Percentiles rank a stretch among this genome's conserved stretches.
Evolutionary conservation across 768 basidiomycete genomes (phyloP).

Genomic region (Steccherinum ochraceum): DNA sequence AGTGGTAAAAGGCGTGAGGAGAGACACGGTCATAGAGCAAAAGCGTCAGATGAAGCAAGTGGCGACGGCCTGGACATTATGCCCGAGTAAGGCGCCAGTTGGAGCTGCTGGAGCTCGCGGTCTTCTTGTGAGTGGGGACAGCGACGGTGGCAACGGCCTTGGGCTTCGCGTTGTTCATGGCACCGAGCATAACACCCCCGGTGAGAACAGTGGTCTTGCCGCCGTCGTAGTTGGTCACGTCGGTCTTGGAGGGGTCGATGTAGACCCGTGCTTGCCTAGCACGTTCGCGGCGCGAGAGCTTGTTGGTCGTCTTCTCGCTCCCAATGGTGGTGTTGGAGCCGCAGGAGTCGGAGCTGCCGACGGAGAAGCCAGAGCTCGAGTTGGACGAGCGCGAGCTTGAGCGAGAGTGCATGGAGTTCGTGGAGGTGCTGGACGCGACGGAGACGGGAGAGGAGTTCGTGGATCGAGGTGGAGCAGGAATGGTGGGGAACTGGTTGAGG

Average conservation of each 20-base stretch:
- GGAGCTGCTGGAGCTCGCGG: conserved; percentile 15
- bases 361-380: conserved; percentile 70
- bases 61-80: conserved; percentile 24
- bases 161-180: conserved; percentile 14
- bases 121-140: conserved; percentile 22
- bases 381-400: conserved; percentile 60
- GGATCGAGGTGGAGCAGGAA: conserved; percentile 25
- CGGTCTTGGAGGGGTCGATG: conserved; percentile 67
- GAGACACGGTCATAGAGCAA: background rate
- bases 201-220: conserved; percentile 86
- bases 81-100: conserved; percentile 58
- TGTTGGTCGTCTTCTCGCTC: conserved; percentile 26
- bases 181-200: conserved; percentile 83
- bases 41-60: background rate
- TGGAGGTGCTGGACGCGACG: conserved; percentile 48
- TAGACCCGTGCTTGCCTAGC: conserved; percentile 66
- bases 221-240: conserved; percentile 81
- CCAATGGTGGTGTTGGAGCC: conserved; percentile 35
- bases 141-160: conserved; percentile 25
- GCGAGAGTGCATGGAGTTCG: conserved; percentile 48
- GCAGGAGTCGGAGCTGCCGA: conserved; percentile 41
- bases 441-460: conserved; percentile 35
- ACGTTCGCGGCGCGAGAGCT: conserved; percentile 63
- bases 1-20: background rate
- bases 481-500: conserved; percentile 49